phyloP scores from a whole-genome alignment of 208 protist species.

The Leishmania arabica region DNA sequence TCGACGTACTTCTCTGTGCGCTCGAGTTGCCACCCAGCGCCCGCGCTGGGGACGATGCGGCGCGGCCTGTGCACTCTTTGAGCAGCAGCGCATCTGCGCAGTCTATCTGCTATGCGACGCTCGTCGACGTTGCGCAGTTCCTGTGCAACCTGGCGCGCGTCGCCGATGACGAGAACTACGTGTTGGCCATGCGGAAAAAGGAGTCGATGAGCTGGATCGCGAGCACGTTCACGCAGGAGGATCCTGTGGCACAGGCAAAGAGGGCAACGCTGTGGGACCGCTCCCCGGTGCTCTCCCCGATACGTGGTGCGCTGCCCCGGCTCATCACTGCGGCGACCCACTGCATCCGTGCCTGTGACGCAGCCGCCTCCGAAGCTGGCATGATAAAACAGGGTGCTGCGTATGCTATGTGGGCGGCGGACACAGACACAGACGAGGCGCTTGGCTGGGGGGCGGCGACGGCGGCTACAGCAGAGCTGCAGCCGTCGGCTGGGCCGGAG shows the following conservation, averaged over 20 bases:
- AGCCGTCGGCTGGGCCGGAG: neutral
- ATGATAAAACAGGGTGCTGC: neutral
- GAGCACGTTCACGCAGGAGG: slow-evolving; percentile 28
- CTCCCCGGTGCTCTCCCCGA: slow-evolving; percentile 17
- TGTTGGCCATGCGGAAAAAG: slow-evolving; percentile 14
- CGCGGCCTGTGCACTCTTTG: neutral
- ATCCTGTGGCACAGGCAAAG: slow-evolving; percentile 21
- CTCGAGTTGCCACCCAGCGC: neutral
- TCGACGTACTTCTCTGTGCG: slow-evolving; percentile 29
- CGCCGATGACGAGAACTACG: slow-evolving; percentile 24
- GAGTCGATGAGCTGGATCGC: slow-evolving; percentile 38
- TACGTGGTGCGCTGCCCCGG: slow-evolving; percentile 11
- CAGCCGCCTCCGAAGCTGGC: neutral
- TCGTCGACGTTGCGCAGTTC: slow-evolving; percentile 15
- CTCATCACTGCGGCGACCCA: neutral
- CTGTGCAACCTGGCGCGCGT: slow-evolving; percentile 15
- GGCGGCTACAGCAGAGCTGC: neutral
- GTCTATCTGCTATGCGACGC: slow-evolving; percentile 16
- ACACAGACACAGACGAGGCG: slow-evolving; percentile 5
- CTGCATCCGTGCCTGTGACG: slow-evolving; percentile 1
- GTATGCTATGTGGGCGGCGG: slow-evolving; percentile 9
- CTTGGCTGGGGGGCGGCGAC: slow-evolving; percentile 1
- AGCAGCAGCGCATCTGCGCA: neutral
- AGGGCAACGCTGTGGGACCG: slow-evolving; percentile 21
- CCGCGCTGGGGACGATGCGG: neutral